Conservation (phyloP, 129 eudicot species). For the Lactuca sativa region DNA sequence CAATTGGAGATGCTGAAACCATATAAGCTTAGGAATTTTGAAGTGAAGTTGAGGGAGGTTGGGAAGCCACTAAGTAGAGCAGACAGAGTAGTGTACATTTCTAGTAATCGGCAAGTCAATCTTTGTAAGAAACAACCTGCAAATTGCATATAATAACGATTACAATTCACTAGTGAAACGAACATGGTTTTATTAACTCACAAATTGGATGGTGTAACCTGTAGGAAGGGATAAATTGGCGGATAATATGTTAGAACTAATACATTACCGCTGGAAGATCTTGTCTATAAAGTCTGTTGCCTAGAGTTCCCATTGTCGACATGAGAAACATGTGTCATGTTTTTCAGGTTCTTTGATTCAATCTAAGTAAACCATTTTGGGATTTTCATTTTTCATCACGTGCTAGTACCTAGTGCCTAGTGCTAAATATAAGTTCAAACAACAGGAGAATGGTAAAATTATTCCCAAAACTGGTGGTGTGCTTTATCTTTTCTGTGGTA, state of each 20-base stretch:
- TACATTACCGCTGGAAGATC: conserved; percentile 89
- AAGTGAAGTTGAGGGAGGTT: conserved; percentile 54
- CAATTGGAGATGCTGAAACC: conserved; percentile 48
- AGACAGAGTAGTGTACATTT: conserved; percentile 54
- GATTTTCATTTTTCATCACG: background rate
- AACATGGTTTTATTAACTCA: background rate
- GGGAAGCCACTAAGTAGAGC: conserved; percentile 66
- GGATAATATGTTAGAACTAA: conserved; percentile 92
- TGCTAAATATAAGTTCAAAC: conserved; percentile 23
- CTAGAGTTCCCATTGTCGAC: conserved; percentile 97
- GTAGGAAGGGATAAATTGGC: conserved; percentile 97
- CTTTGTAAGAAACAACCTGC: conserved; percentile 49
- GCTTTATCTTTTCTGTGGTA: conserved; percentile 81
- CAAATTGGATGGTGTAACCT: conserved; percentile 6
- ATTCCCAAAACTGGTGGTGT: conserved; percentile 88
- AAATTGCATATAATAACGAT: background rate
- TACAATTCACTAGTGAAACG: background rate
- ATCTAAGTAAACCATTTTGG: conserved; percentile 12
- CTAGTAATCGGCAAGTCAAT: conserved; percentile 83
- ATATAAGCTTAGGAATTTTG: conserved; percentile 48
- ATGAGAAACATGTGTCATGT: conserved; percentile 81
- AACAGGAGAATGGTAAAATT: conserved; percentile 88
- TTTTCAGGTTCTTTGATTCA: conserved; percentile 65
- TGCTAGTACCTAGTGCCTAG: background rate
- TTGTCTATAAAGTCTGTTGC: conserved; percentile 88